These are phyloP conservation scores for Erysimum cheiri DNA, from an alignment of 441 rosid species.

Conservation along the genomic window DNA sequence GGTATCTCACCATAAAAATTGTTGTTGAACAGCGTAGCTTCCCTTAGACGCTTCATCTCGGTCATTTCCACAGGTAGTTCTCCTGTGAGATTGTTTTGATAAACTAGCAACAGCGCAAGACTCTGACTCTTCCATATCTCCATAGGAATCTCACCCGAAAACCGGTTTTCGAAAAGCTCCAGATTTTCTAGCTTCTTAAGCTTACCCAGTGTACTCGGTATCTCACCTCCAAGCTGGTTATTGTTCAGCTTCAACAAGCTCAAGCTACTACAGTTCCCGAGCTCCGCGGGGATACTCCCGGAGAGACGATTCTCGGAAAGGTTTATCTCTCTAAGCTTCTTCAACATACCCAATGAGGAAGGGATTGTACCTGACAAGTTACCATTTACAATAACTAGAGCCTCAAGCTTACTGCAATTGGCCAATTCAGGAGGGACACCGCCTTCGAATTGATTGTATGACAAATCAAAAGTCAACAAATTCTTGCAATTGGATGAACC, in stretches of 20 bases:
- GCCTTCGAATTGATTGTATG: conserved; percentile 64
- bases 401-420: conserved; percentile 59
- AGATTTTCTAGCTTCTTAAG: conserved; percentile 57
- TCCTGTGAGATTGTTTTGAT: conserved; percentile 70
- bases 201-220: conserved; percentile 65
- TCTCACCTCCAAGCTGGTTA: conserved; percentile 72
- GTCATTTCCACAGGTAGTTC: conserved; percentile 69
- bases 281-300: conserved; percentile 71
- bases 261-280: conserved; percentile 75
- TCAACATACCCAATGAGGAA: conserved; percentile 63
- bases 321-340: conserved; percentile 53
- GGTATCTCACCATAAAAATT: conserved; percentile 68
- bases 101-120: conserved; percentile 57
- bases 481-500: conserved; percentile 58
- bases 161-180: conserved; percentile 57
- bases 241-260: conserved; percentile 45
- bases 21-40: conserved; percentile 57
- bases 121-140: conserved; percentile 72
- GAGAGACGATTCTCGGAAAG: conserved; percentile 71
- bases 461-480: conserved; percentile 57
- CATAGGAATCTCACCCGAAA: conserved; percentile 73
- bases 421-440: conserved; percentile 68
- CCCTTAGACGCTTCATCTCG: conserved; percentile 58
- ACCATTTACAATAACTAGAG: conserved; percentile 49
- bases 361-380: conserved; percentile 71